These are phyloP conservation scores for Ophiostoma montium DNA, from an alignment of 2,329 filamentous ascomycete genomes.

Conservation along the genomic window DNA sequence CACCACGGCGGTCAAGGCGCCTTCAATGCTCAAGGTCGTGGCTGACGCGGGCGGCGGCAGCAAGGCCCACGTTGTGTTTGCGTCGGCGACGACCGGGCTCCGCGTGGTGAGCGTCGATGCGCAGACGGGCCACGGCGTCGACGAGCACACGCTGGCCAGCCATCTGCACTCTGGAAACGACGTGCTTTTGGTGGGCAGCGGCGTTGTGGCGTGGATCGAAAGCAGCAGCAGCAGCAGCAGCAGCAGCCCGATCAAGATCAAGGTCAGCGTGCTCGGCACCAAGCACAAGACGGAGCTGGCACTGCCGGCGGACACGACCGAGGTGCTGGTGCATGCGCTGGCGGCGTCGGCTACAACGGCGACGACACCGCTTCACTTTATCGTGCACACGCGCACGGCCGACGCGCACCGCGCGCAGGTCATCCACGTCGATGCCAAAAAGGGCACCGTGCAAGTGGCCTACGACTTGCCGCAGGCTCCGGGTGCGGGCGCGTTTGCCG, in stretches of 20 bases:
- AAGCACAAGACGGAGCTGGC: constrained; percentile 30
- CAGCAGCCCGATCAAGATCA: constrained; percentile 36
- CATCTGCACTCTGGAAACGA: constrained; percentile 52
- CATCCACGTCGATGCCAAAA: constrained; percentile 61
- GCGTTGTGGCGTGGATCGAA: constrained; percentile 65
- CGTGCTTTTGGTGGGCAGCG: constrained; percentile 62
- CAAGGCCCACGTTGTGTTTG: constrained; percentile 61
- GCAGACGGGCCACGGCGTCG: constrained; percentile 54
- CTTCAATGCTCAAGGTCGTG: constrained; percentile 53
- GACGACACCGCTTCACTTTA: constrained; percentile 55
- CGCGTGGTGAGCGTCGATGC: constrained; percentile 63
- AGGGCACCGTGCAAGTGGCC: constrained; percentile 53
- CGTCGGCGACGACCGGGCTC: constrained; percentile 56
- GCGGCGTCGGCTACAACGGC: constrained; percentile 27
- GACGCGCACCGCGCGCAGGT: constrained; percentile 52
- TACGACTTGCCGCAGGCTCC: constrained; percentile 63
- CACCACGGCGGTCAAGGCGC: constrained; percentile 44
- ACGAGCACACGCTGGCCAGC: constrained; percentile 57
- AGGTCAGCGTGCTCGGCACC: constrained; percentile 55
- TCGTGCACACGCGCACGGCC: constrained; percentile 64
- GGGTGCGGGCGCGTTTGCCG: constrained; percentile 60
- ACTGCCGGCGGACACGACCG: constrained; percentile 7
- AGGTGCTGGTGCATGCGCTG: constrained; percentile 7
- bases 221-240: constrained; percentile 28
- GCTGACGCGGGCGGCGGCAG: constrained; percentile 51